Percentiles rank a stretch among this genome's conserved stretches.
Evolutionary conservation across 257 asterid species (phyloP).

Genomic region (Vinca minor): DNA sequence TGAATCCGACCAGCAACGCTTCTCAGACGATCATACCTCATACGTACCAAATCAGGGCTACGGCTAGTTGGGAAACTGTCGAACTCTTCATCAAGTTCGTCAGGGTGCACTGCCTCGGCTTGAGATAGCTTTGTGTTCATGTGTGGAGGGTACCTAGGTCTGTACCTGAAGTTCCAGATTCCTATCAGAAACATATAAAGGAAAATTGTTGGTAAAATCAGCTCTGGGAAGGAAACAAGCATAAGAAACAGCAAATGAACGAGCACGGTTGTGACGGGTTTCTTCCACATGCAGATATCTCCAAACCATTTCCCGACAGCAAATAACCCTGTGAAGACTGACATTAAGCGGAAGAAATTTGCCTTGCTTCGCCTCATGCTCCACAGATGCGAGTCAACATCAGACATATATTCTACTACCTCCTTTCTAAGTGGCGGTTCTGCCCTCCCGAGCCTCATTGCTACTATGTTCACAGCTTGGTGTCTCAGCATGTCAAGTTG

Average conservation of each 20-base stretch:
- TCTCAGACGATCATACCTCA: slow-evolving; percentile 84
- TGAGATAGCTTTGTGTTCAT: slow-evolving; percentile 85
- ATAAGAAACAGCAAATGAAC: slow-evolving; percentile 64
- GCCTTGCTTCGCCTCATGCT: slow-evolving; percentile 95
- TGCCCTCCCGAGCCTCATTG: slow-evolving; percentile 58
- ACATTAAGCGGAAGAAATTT: slow-evolving; percentile 73
- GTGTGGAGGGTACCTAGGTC: slow-evolving; percentile 90
- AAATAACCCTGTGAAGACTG: slow-evolving; percentile 61
- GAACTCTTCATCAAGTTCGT: slow-evolving; percentile 78
- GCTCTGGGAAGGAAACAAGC: slow-evolving; percentile 77
- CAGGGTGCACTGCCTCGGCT: slow-evolving; percentile 73
- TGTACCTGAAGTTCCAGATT: slow-evolving; percentile 69
- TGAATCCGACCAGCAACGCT: slow-evolving; percentile 81
- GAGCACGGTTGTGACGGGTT: slow-evolving; percentile 72
- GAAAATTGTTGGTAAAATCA: slow-evolving; percentile 71
- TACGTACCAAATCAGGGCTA: slow-evolving; percentile 59
- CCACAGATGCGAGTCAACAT: slow-evolving; percentile 87
- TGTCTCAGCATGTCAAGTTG: slow-evolving; percentile 82
- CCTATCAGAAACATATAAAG: slow-evolving; percentile 88
- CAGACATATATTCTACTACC: slow-evolving; percentile 84
- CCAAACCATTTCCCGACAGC: slow-evolving; percentile 70
- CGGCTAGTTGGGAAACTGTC: slow-evolving; percentile 72
- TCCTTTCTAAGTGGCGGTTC: slow-evolving; percentile 87
- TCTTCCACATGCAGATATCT: slow-evolving; percentile 81
- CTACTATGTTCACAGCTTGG: slow-evolving; percentile 81